A percentile compares a stretch with the other conserved stretches of the same genome.
Conservation (phyloP, 2,329 filamentous ascomycete species). For the Xylariaceae sp. region DNA sequence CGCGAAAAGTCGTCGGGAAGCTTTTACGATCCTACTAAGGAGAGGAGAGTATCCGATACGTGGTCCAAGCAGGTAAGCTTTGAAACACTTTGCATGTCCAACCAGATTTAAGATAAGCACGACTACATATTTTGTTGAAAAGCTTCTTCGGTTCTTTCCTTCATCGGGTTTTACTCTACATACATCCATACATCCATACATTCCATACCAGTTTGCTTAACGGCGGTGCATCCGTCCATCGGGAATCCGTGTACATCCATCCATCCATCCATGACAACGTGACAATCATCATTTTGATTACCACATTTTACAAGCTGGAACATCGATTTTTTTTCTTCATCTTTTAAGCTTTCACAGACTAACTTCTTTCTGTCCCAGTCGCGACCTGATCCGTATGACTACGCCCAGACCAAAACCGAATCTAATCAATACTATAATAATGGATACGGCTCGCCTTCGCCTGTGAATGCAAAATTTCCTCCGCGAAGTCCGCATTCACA, state of each 20-base stretch:
- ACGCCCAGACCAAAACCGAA: constrained; percentile 32
- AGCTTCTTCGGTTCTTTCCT: too few relatives aligned
- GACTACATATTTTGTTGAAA: too few relatives aligned
- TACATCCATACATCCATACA: constrained; percentile 1
- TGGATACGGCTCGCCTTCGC: constrained; percentile 36
- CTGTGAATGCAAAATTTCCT: constrained; percentile 34
- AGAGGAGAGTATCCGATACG: constrained; percentile 42
- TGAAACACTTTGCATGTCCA: constrained; percentile 10
- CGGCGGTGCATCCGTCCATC: constrained; percentile 12
- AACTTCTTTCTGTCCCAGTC: constrained; percentile 19
- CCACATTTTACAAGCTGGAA: background rate
- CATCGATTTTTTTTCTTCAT: constrained; percentile 18
- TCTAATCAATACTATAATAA: constrained; percentile 42
- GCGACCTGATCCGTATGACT: constrained; percentile 49
- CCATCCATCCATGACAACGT: background rate
- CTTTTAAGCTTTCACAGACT: too few relatives aligned
- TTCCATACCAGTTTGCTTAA: constrained; percentile 28
- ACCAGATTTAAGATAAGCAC: too few relatives aligned
- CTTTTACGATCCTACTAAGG: constrained; percentile 49
- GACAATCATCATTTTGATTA: background rate
- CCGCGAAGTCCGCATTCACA: constrained; percentile 36
- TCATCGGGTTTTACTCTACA: background rate
- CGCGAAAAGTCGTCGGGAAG: constrained; percentile 45
- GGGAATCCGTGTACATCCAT: background rate
- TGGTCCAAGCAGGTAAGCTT: constrained; percentile 39